A percentile compares a stretch with the other conserved stretches of the same genome.
Evolutionary conservation across 352 stramenopile species (phyloP).

Genomic region (Pythium volutum): DNA sequence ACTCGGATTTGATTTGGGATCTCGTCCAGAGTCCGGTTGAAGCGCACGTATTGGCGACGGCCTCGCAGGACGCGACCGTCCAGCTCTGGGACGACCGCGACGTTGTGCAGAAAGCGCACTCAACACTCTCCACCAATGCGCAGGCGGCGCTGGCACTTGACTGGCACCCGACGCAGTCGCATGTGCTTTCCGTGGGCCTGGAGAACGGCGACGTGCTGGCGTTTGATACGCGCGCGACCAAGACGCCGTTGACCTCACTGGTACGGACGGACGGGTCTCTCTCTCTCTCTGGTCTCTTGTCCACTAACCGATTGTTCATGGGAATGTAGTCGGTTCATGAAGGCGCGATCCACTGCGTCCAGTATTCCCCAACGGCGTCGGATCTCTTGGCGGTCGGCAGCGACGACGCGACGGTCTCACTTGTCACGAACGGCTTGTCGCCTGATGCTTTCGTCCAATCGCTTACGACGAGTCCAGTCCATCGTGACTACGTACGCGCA

Average conservation of each 20-base stretch:
- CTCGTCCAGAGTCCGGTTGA: constrained; percentile 48
- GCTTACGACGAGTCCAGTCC: constrained; percentile 23
- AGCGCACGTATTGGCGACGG: constrained; percentile 47
- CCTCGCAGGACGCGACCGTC: constrained; percentile 65
- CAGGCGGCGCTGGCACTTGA: constrained; percentile 53
- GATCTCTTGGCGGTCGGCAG: constrained; percentile 60
- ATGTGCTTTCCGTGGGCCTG: constrained; percentile 56
- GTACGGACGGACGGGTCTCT: constrained; percentile 10
- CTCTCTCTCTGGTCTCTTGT: background rate
- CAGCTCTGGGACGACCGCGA: constrained; percentile 74
- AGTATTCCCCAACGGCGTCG: constrained; percentile 60
- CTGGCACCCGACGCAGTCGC: constrained; percentile 64
- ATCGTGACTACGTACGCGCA: constrained; percentile 71
- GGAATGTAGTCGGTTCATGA: constrained; percentile 28
- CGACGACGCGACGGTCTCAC: constrained; percentile 55
- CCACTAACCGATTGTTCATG: background rate
- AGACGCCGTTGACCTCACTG: constrained; percentile 38
- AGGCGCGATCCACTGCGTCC: constrained; percentile 53
- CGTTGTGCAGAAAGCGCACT: constrained; percentile 30
- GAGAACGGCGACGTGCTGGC: constrained; percentile 62
- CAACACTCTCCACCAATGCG: constrained; percentile 33
- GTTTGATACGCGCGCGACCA: constrained; percentile 60
- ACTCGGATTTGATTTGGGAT: constrained; percentile 73
- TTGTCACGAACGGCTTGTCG: constrained; percentile 30
- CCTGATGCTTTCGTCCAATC: background rate